A percentile compares a stretch with the other conserved stretches of the same genome.
Conservation (phyloP, 495 filamentous ascomycete species). For the Podospora tetraspora region DNA sequence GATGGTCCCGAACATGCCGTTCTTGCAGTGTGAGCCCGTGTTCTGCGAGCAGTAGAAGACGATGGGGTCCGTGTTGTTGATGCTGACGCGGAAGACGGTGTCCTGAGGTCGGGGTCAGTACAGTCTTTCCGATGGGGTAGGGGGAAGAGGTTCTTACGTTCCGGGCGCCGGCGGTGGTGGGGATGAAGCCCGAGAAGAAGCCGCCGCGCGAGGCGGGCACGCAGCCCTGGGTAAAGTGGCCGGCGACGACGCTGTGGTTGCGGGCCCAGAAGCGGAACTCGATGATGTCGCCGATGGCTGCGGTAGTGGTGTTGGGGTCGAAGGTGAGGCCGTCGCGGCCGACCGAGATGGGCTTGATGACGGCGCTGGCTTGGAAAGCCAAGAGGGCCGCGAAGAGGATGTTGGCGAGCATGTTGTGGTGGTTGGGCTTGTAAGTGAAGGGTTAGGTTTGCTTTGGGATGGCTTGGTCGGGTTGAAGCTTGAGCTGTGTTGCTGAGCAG, state of each 20-base stretch:
- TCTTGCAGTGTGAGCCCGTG: conserved; percentile 30
- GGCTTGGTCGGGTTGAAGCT: not conserved
- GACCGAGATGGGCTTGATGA: conserved; percentile 23
- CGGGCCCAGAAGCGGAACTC: conserved; percentile 49
- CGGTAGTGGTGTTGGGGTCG: conserved; percentile 30
- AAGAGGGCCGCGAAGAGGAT: conserved; percentile 16
- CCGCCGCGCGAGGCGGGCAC: conserved; percentile 31
- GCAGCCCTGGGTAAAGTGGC: conserved; percentile 45
- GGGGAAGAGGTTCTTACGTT: conserved; percentile 22
- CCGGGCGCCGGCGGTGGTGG: conserved; percentile 17
- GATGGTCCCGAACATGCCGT: conserved; percentile 36
- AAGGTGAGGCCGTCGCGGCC: conserved; percentile 31
- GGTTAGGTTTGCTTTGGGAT: not conserved
- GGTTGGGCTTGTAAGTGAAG: not conserved
- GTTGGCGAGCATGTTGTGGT: conserved; percentile 9
- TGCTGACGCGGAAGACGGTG: conserved; percentile 43
- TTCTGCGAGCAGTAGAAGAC: conserved; percentile 50
- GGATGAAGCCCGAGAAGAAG: conserved; percentile 47
- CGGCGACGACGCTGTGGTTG: conserved; percentile 48
- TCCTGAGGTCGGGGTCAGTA: conserved; percentile 8
- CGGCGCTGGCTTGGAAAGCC: conserved; percentile 19
- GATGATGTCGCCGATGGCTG: conserved; percentile 44
- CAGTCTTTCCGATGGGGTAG: not conserved
- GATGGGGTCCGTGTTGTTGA: conserved; percentile 50
- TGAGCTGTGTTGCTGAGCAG: not conserved